Base-by-base conservation (phyloP, 768 basidiomycete genomes). In the Mrakia gelida region DNA sequence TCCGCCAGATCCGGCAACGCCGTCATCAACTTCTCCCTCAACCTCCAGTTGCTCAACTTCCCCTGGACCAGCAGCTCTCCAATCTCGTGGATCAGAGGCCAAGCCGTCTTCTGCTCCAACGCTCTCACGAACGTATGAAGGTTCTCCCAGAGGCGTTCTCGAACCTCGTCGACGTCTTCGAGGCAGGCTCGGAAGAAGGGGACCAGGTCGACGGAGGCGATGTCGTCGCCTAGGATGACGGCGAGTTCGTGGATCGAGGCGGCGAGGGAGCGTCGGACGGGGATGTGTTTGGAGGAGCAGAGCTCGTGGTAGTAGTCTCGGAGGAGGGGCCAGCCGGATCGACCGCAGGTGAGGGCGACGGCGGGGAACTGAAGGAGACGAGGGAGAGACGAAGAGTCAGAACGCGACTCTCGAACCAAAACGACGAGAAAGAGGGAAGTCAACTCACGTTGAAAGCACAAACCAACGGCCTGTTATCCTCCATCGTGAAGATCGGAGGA, bases 181-280 rank as follows among this genome's bases (percentile, higher is more conserved):
- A 86, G 73, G 68, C 88, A 88, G 86, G 87, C 88, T 26, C 79
- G 90, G 91, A 95, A 62, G 10, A 94, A 87, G 3, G 87, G 87
- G 73, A 95, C 81, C 62, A 98, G 86, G 83, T 95, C 93, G 61
- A 84, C 83, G 70, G 86, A 85, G 0, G 93, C 88, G 79, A 91
- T 86, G 49, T 90, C 89, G 43, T 87, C 86, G 0, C 93, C 93
- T 54, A 98, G 88, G 75, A 98, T 91, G 82, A 90, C 90, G 30
- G 94, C 94, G 68, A 98, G 85, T 83, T 95, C 94, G 72, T 95
- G 95, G 21, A 96, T 82, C 76, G 92, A 92, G 0, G 96, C 94
- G 4, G 94, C 92, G 63, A 96, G 87, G 21, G 93, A 92, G 71
- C 89, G 88, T 32, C 90, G 89, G 32, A 96, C 91, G 79, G 91